Conservation (phyloP, 306 rosid species). For the Malus fusca region DNA sequence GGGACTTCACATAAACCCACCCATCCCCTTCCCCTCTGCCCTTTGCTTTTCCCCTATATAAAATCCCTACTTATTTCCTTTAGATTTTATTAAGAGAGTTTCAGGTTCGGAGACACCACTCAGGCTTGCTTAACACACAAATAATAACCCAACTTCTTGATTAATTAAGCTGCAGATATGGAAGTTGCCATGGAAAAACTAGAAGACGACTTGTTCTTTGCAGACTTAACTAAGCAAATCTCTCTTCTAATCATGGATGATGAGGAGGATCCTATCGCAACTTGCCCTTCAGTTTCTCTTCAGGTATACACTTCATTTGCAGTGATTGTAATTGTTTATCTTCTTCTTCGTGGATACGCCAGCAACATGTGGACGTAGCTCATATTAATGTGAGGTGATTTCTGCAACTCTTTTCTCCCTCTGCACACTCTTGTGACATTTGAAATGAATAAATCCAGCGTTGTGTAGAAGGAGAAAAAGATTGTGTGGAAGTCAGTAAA, state of each 20-base stretch:
- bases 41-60: constrained; percentile 20
- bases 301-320: constrained; percentile 31
- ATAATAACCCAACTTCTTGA: neutral
- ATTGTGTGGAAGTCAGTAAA: neutral
- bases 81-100: neutral
- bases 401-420: neutral
- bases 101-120: neutral
- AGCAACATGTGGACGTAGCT: neutral
- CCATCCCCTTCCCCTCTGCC: neutral
- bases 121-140: neutral
- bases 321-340: neutral
- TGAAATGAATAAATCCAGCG: neutral
- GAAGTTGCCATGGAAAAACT: constrained; percentile 41
- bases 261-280: constrained; percentile 46
- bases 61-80: constrained; percentile 17
- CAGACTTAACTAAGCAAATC: constrained; percentile 76
- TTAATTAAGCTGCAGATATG: constrained; percentile 22
- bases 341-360: neutral
- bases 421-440: too few species aligned
- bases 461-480: neutral
- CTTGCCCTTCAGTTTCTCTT: constrained; percentile 35
- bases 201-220: constrained; percentile 69
- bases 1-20: constrained; percentile 2
- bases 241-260: constrained; percentile 80
- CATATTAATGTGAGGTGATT: neutral